phyloP scores from a whole-genome alignment of 2,329 filamentous ascomycete genomes.

The Ampelomyces quisqualis region DNA sequence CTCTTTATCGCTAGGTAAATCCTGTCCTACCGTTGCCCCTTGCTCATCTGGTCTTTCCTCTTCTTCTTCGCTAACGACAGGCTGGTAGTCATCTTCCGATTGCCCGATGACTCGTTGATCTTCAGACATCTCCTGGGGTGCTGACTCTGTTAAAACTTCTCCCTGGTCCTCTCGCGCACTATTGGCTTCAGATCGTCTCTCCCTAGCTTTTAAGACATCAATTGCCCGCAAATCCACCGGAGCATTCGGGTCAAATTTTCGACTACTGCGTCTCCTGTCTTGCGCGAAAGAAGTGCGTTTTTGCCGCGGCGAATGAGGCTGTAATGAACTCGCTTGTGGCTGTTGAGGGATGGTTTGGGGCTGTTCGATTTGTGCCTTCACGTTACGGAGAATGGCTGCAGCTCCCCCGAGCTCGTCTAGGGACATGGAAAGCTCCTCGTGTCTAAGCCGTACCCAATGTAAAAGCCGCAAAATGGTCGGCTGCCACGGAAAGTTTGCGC shows the following conservation, averaged over 20 bases:
- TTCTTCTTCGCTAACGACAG: slow-evolving; percentile 6
- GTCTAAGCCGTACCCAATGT: slow-evolving; percentile 50
- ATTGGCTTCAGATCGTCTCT: slow-evolving; percentile 17
- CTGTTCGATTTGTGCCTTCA: slow-evolving; percentile 29
- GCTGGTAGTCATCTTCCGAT: slow-evolving; percentile 10
- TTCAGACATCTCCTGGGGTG: slow-evolving; percentile 4
- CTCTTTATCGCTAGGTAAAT: too few relatives aligned
- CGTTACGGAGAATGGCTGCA: slow-evolving; percentile 37
- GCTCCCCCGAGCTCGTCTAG: slow-evolving; percentile 50
- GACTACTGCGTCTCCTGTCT: slow-evolving; percentile 30
- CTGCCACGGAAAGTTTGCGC: slow-evolving; percentile 52
- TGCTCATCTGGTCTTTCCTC: slow-evolving; percentile 3
- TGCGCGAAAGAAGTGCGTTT: slow-evolving; percentile 32
- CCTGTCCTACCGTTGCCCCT: slow-evolving; percentile 1
- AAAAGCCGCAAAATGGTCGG: slow-evolving; percentile 49
- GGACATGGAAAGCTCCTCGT: slow-evolving; percentile 48
- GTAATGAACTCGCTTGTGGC: slow-evolving; percentile 3
- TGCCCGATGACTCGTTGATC: slow-evolving; percentile 5
- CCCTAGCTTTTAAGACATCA: slow-evolving; percentile 21
- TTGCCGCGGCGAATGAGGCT: slow-evolving; percentile 21
- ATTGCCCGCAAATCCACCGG: slow-evolving; percentile 24
- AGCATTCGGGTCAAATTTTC: slow-evolving; percentile 34
- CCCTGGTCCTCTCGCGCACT: slow-evolving; percentile 9
- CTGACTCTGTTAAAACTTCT: slow-evolving; percentile 5
- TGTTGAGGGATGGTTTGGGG: slow-evolving; percentile 8